These are phyloP conservation scores for Cupressus sempervirens DNA, from an alignment of 75 land plant species.

Conservation along the genomic window DNA sequence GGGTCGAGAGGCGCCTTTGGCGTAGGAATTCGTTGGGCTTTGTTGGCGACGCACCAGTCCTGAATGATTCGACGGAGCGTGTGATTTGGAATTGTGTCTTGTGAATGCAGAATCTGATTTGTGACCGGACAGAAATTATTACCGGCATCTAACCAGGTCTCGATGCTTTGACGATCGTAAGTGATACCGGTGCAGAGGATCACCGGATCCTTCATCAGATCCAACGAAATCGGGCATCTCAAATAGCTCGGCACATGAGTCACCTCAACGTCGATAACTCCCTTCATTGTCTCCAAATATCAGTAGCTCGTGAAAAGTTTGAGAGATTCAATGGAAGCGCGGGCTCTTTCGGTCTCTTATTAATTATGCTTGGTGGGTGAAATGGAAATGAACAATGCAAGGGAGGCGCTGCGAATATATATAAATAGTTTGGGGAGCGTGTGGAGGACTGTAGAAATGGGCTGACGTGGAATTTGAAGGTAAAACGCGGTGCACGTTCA, in stretches of 20 bases:
- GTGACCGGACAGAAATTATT: no score
- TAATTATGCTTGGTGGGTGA: no score
- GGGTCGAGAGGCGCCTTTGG: slow-evolving; percentile 36
- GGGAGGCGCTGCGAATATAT: no score
- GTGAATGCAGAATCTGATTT: slow-evolving; percentile 8
- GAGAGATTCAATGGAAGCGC: no score
- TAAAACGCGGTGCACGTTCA: no score
- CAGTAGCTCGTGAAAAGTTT: no score
- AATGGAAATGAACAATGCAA: no score
- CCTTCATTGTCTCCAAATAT: neutral
- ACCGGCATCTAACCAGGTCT: no score
- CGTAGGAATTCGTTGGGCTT: slow-evolving; percentile 39
- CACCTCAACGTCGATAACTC: slow-evolving; percentile 1
- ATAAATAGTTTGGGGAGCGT: no score
- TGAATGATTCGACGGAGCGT: slow-evolving; percentile 51
- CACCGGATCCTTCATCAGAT: slow-evolving; percentile 51
- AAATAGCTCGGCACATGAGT: slow-evolving; percentile 22
- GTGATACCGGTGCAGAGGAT: slow-evolving; percentile 38
- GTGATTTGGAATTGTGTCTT: slow-evolving; percentile 42
- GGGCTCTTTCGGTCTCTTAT: no score
- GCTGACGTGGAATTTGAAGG: no score
- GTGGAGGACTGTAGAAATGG: no score
- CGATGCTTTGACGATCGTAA: slow-evolving; percentile 28
- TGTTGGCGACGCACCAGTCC: slow-evolving; percentile 54
- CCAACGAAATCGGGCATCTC: slow-evolving; percentile 47